Percentiles rank a stretch among this genome's conserved stretches.
These are phyloP conservation scores for Crithidia brevicula DNA, from an alignment of 208 protist genomes.

Conservation along the genomic window DNA sequence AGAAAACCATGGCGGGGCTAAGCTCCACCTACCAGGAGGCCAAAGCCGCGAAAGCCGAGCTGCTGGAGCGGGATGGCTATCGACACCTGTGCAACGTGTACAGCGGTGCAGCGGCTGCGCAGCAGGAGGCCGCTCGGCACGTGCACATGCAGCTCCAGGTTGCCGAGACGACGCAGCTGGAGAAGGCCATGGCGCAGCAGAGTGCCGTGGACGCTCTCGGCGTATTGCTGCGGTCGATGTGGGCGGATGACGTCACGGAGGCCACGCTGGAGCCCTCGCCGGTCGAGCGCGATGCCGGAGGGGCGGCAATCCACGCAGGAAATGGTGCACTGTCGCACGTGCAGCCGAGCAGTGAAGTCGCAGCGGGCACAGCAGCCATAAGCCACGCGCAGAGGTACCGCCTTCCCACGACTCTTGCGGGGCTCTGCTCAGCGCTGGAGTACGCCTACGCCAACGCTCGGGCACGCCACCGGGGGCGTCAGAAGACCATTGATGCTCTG, in stretches of 20 bases:
- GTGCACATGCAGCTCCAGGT: constrained; percentile 30
- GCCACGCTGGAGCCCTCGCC: not conserved
- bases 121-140: constrained; percentile 27
- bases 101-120: constrained; percentile 1
- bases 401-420: constrained; percentile 32
- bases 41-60: constrained; percentile 34
- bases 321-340: too few relatives aligned
- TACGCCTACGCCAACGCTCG: constrained; percentile 33
- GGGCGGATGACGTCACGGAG: constrained; percentile 40
- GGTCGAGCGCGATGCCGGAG: not conserved
- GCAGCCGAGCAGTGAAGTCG: too few relatives aligned
- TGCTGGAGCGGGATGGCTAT: constrained; percentile 40
- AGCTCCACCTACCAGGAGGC: constrained; percentile 36
- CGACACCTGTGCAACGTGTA: constrained; percentile 6
- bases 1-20: constrained; percentile 38
- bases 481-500: constrained; percentile 27
- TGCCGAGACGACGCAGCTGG: constrained; percentile 30
- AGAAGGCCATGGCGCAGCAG: constrained; percentile 28
- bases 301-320: not conserved
- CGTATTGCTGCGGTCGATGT: constrained; percentile 41
- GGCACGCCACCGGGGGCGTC: constrained; percentile 14
- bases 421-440: constrained; percentile 32
- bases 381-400: constrained; percentile 10
- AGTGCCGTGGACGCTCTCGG: constrained; percentile 31
- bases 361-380: too few relatives aligned